Percentiles rank a stretch among this genome's conserved stretches.
Evolutionary conservation across 208 protist species (phyloP).

Genomic region (Sergeia podlipaevii): DNA sequence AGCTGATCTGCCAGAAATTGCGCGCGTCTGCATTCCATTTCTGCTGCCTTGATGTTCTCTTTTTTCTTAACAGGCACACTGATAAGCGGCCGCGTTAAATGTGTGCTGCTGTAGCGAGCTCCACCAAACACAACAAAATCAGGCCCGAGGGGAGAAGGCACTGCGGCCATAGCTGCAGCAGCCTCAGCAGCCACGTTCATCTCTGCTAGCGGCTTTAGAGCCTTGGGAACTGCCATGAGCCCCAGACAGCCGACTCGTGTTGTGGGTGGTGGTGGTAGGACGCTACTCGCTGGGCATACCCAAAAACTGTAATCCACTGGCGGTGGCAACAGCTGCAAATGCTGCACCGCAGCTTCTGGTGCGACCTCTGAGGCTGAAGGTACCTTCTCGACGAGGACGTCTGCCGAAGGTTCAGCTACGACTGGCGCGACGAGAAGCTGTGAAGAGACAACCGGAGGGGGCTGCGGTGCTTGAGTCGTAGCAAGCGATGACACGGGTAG

Average conservation of each 20-base stretch:
- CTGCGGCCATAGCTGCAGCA: constrained; percentile 11
- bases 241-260: constrained; percentile 21
- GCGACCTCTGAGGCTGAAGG: neutral
- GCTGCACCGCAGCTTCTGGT: neutral
- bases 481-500: too few relatives aligned
- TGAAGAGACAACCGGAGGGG: too few relatives aligned
- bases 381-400: neutral
- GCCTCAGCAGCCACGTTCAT: constrained; percentile 22
- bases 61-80: neutral
- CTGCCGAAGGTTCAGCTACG: too few relatives aligned
- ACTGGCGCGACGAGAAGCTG: too few relatives aligned
- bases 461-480: too few relatives aligned
- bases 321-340: neutral
- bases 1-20: constrained; percentile 72
- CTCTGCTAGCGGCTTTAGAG: constrained; percentile 13
- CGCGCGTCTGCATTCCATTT: constrained; percentile 24
- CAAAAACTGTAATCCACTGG: constrained; percentile 19
- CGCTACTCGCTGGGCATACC: constrained; percentile 19
- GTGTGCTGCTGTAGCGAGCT: constrained; percentile 52
- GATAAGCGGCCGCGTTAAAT: constrained; percentile 7
- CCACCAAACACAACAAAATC: constrained; percentile 79
- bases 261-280: neutral
- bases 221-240: constrained; percentile 12
- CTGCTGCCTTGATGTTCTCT: constrained; percentile 9
- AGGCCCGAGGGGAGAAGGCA: constrained; percentile 43